Evolutionary conservation across 148 eudicot species (phyloP), one percentile per base, ranked within the genome.

Genomic region (Rhododendron mucronatum): DNA sequence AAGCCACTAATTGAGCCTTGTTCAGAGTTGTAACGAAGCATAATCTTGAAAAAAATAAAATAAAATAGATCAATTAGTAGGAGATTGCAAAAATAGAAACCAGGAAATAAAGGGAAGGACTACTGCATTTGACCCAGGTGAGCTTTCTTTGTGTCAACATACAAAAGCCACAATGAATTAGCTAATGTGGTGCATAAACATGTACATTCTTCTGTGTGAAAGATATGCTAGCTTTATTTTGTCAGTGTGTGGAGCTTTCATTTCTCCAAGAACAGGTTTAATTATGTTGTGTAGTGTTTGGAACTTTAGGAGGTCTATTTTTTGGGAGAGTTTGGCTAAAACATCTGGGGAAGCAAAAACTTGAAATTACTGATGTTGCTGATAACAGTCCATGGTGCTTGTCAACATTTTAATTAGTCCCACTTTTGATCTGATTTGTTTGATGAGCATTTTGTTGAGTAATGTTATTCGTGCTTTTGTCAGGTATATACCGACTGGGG

Each of bases 401-500:
- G 75, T 69, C 14, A 18, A 30, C 37, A 69, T 2, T 69, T 69
- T 11, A 10, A 11, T 69, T 12, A 30, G 35, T 69, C 37, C 33
- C 75, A 69, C 73, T 69, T 69, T 30, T 30, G 37, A 11, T 69
- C 75, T 30, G 12, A 11, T 30, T 69, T 69, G 37, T 0, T 69
- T 0, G 5, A 28, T 69, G 75, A 69, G 35, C 75, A 69, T 69
- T 85, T 67, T 47, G 51, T 55, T 84, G 75, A 85, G 51, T 61
- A 85, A 61, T 55, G 45, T 85, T 69, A 45, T 83, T 16, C 65
- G 28, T 85, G 47, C 71, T 86, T 86, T 89, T 87, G 86, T 69
- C 91, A 96, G 99, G 99, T 95, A 95, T 85, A 92, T 97, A 81
- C 99, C 99, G 26, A 97, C 98, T 11, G 98, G 99, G 35, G 97